Evolutionary conservation across 148 eudicot genomes (phyloP).

Genomic region (Persicaria maculosa): DNA sequence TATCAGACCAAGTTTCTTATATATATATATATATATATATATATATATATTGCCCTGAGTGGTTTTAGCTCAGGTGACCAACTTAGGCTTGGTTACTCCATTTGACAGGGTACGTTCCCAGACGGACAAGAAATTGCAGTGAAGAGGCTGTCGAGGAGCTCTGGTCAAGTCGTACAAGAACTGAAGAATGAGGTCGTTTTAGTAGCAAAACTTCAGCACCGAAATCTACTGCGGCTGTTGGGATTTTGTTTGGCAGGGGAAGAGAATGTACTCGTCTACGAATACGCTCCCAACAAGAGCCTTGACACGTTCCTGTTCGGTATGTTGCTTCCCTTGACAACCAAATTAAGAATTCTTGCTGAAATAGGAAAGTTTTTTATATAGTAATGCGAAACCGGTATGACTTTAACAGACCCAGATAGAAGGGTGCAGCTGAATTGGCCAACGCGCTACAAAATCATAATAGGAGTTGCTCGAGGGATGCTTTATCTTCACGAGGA

Average conservation of each 20-base stretch:
- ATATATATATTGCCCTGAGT: too few relatives aligned
- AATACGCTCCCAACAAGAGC: slow-evolving; percentile 24
- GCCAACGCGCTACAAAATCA: slow-evolving; percentile 2
- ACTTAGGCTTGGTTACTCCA: too few relatives aligned
- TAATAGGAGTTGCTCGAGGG: slow-evolving; percentile 6
- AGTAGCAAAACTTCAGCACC: slow-evolving; percentile 22
- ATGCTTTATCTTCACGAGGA: slow-evolving; percentile 26
- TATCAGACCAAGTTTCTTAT: too few relatives aligned
- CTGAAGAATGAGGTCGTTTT: slow-evolving; percentile 21
- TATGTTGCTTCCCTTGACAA: slow-evolving; percentile 10
- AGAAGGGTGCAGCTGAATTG: not conserved
- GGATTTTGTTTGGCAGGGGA: slow-evolving; percentile 18
- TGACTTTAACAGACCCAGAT: not conserved
- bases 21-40: too few relatives aligned
- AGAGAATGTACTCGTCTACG: slow-evolving; percentile 16
- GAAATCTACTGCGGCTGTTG: slow-evolving; percentile 16
- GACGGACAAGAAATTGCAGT: slow-evolving; percentile 21
- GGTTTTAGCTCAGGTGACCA: too few relatives aligned
- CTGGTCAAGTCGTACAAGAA: slow-evolving; percentile 15
- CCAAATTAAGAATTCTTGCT: not conserved
- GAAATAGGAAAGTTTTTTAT: too few relatives aligned
- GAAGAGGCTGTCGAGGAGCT: slow-evolving; percentile 18
- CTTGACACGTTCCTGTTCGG: slow-evolving; percentile 26
- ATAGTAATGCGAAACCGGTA: too few relatives aligned
- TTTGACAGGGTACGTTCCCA: slow-evolving; percentile 14